A percentile compares a stretch with the other conserved stretches of the same genome.
phyloP scores from a whole-genome alignment of 768 basidiomycete species.

The Kwoniella dendrophila region DNA sequence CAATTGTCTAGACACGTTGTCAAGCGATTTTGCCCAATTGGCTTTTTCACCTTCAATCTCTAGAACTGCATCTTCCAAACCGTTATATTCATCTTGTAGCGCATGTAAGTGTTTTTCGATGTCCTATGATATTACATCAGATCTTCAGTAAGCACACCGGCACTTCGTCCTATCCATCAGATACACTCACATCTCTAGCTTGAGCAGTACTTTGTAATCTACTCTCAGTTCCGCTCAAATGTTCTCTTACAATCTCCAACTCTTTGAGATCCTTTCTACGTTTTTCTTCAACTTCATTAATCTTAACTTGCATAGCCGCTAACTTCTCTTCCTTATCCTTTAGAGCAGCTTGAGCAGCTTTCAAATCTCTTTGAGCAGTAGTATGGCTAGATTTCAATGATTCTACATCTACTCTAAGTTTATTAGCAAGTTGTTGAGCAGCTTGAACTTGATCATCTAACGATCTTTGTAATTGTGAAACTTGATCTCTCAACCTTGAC shows the following conservation, averaged over 20 bases:
- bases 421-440: constrained; percentile 69
- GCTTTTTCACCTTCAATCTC: constrained; percentile 81
- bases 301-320: constrained; percentile 42
- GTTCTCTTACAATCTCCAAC: constrained; percentile 30
- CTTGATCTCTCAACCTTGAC: constrained; percentile 67
- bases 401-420: constrained; percentile 76
- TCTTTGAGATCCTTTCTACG: constrained; percentile 37
- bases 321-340: constrained; percentile 61
- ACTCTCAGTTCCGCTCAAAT: constrained; percentile 28
- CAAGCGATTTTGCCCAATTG: constrained; percentile 71
- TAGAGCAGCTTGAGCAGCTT: constrained; percentile 61
- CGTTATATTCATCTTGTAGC: constrained; percentile 74
- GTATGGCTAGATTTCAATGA: constrained; percentile 66
- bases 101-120: constrained; percentile 75
- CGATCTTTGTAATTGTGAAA: constrained; percentile 66
- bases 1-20: constrained; percentile 70
- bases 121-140: constrained; percentile 58
- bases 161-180: not conserved
- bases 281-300: constrained; percentile 19
- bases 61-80: constrained; percentile 84
- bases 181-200: constrained; percentile 70
- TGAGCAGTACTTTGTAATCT: constrained; percentile 26
- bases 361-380: constrained; percentile 67
- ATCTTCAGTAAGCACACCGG: constrained; percentile 7
- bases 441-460: constrained; percentile 67